phyloP scores from a whole-genome alignment of 371 early-diverging fungal genomes.

The Dichotomocladium elegans region DNA sequence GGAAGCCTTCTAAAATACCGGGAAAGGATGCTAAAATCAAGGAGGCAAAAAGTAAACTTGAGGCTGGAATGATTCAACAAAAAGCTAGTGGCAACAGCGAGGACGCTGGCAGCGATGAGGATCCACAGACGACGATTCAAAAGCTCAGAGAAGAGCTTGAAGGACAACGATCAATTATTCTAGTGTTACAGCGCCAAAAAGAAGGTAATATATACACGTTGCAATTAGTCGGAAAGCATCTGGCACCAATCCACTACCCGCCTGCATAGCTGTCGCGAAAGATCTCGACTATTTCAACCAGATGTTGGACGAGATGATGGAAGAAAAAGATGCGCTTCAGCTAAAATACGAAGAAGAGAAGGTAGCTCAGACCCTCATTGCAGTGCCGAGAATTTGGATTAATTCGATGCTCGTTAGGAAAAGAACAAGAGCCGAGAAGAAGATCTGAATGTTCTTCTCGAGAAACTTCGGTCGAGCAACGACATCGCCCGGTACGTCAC shows the following conservation, averaged over 20 bases:
- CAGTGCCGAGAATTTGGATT: neutral
- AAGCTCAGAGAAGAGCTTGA: constrained; percentile 26
- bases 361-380: constrained; percentile 3
- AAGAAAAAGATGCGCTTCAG: constrained; percentile 36
- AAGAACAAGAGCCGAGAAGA: constrained; percentile 19
- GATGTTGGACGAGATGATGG: constrained; percentile 46
- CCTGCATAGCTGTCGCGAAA: constrained; percentile 31
- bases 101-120: neutral
- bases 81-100: neutral
- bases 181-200: constrained; percentile 40
- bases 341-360: constrained; percentile 34
- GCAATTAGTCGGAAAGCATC: no score
- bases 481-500: constrained; percentile 23
- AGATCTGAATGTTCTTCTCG: constrained; percentile 22
- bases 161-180: constrained; percentile 26
- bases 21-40: neutral
- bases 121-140: constrained; percentile 1
- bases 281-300: constrained; percentile 47
- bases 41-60: neutral
- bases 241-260: no score
- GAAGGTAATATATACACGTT: constrained; percentile 31
- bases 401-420: neutral
- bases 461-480: constrained; percentile 19
- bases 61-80: neutral
- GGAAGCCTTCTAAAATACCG: constrained; percentile 13